Evolutionary conservation across 2,329 filamentous ascomycete genomes (phyloP), one percentile per base, ranked within the genome.

Genomic region (Hypoxylon sp.): DNA sequence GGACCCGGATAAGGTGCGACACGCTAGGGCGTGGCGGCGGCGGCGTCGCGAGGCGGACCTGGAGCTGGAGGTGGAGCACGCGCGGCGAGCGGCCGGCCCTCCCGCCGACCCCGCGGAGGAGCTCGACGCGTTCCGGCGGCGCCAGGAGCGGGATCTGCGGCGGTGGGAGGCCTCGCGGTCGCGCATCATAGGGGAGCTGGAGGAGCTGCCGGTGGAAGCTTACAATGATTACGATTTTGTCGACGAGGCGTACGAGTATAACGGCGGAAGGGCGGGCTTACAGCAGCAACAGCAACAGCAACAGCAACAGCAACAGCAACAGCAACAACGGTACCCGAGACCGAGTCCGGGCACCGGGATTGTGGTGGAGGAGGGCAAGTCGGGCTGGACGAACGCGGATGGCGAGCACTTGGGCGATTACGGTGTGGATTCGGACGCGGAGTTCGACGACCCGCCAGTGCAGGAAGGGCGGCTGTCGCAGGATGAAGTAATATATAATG

Each of bases 351-450:
- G 55, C 17, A 68, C 62, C 2, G 68, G 69, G 3, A 64, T 70
- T 39, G 67, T 74, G 3, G 58, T 69, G 0, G 68, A 74, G 44
- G 80, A 82, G 67, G 85, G 84, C 4, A 82, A 86, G 71, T 83
- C 84, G 43, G 84, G 80, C 4, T 95, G 91, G 91, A 87, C 83
- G 0, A 94, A 94, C 68, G 83, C 86, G 0, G 91, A 94, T 54
- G 92, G 91, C 1, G 91, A 94, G 72, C 81, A 87, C 32, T 77
- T 95, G 51, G 82, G 85, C 43, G 92, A 95, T 71, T 95, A 89
- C 72, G 92, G 92, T 1, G 91, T 95, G 0, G 92, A 94, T 69
- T 90, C 93, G 71, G 90, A 91, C 13, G 85, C 84, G 0, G 89
- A 93, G 59, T 72, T 70, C 28, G 73, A 75, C 43, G 72, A 73